Percentiles rank a stretch among this genome's conserved stretches.
Evolutionary conservation across 768 basidiomycete species (phyloP).

Genomic region (Podaxis sp.): DNA sequence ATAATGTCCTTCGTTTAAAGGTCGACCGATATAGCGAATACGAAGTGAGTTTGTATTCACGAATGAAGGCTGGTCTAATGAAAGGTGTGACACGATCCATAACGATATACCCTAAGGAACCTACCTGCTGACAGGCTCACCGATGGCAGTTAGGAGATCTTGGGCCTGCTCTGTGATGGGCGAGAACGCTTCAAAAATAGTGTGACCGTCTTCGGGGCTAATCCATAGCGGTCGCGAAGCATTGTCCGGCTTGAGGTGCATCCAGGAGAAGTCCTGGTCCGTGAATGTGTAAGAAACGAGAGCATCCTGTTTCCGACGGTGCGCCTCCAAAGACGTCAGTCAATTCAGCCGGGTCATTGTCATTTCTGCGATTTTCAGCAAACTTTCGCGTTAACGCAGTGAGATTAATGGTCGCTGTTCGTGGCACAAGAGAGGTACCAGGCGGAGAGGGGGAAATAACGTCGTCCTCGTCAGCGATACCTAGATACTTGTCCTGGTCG

Average conservation of each 20-base stretch:
- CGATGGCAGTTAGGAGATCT: conserved; percentile 96
- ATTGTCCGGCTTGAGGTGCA: conserved; percentile 90
- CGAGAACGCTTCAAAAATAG: conserved; percentile 96
- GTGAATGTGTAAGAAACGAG: conserved; percentile 82
- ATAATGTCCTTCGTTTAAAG: conserved; percentile 98
- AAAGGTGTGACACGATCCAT: conserved; percentile 11
- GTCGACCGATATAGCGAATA: conserved; percentile 98
- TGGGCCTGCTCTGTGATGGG: conserved; percentile 98
- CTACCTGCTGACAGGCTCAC: conserved; percentile 97
- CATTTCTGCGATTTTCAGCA: conserved; percentile 56
- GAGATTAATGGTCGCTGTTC: conserved; percentile 79
- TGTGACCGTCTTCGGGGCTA: conserved; percentile 85
- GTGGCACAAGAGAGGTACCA: conserved; percentile 58
- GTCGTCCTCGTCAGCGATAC: conserved; percentile 59
- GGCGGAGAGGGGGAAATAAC: conserved; percentile 55
- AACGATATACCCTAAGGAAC: conserved; percentile 30
- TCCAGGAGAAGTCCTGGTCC: conserved; percentile 83
- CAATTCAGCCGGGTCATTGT: conserved; percentile 42
- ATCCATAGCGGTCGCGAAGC: conserved; percentile 96
- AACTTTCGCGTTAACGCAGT: conserved; percentile 80
- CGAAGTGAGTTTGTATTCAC: conserved; percentile 98
- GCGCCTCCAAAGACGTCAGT: conserved; percentile 59
- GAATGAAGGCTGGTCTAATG: conserved; percentile 90
- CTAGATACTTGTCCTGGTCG: conserved; percentile 55
- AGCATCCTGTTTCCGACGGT: conserved; percentile 71